These are phyloP conservation scores for Cytidiella melzeri DNA, from an alignment of 768 basidiomycete genomes.

Conservation along the genomic window DNA sequence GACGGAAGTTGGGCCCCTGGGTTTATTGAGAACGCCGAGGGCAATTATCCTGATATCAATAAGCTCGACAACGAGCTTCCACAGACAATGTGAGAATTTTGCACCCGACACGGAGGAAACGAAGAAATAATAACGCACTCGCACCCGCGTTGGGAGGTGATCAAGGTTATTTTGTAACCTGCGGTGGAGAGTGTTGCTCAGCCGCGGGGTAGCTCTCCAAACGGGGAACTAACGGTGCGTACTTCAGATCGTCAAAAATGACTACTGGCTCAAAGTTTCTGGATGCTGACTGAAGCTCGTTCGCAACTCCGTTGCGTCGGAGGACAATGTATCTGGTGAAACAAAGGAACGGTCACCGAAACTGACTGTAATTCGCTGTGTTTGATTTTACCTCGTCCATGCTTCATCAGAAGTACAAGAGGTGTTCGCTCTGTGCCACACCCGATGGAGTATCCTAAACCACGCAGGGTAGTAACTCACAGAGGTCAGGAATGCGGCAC, in stretches of 20 bases:
- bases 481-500: not conserved
- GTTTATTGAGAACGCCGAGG: slow-evolving; percentile 57
- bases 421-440: slow-evolving; percentile 63
- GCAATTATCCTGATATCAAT: slow-evolving; percentile 69
- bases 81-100: slow-evolving; percentile 3
- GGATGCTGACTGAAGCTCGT: slow-evolving; percentile 62
- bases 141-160: slow-evolving; percentile 59
- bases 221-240: slow-evolving; percentile 6
- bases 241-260: slow-evolving; percentile 79
- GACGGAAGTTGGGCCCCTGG: slow-evolving; percentile 47
- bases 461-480: slow-evolving; percentile 3
- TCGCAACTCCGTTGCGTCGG: slow-evolving; percentile 71
- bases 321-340: slow-evolving; percentile 49
- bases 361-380: not conserved
- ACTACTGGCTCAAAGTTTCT: slow-evolving; percentile 59
- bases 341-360: not conserved
- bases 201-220: no score
- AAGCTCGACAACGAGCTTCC: slow-evolving; percentile 62
- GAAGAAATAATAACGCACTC: slow-evolving; percentile 38
- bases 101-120: not conserved
- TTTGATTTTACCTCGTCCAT: slow-evolving; percentile 64
- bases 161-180: slow-evolving; percentile 66
- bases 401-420: slow-evolving; percentile 75
- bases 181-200: no score
- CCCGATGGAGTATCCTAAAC: slow-evolving; percentile 50